These are phyloP conservation scores for Trichopus zeylanicus DNA, from an alignment of 116 monocot species.

Conservation along the genomic window DNA sequence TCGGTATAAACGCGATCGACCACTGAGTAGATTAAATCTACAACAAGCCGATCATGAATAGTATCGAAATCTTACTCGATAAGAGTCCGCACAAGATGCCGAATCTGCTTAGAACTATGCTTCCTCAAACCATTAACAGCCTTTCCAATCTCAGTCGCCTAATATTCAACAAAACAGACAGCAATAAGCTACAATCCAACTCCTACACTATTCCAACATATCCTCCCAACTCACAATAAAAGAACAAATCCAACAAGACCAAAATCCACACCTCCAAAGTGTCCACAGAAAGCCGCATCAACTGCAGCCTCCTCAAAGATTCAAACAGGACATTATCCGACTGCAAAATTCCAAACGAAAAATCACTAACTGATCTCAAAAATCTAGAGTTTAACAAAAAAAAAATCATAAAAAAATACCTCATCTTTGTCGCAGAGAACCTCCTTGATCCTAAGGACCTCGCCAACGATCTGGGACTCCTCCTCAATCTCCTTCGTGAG, in stretches of 20 bases:
- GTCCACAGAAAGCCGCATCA: conserved; percentile 51
- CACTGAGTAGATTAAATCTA: no score
- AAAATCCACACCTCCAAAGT: conserved; percentile 42
- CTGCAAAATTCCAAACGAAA: conserved; percentile 25
- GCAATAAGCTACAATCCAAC: neutral
- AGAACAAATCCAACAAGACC: no score
- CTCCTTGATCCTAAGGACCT: conserved; percentile 58
- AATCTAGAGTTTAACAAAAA: neutral
- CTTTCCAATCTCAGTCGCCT: conserved; percentile 63
- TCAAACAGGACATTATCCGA: conserved; percentile 49
- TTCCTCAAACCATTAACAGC: conserved; percentile 52
- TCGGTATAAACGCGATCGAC: no score
- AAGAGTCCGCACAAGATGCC: conserved; percentile 38
- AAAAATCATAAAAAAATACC: conserved; percentile 29
- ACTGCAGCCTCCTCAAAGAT: conserved; percentile 58
- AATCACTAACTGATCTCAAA: neutral
- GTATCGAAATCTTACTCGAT: conserved; percentile 49
- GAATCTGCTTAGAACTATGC: conserved; percentile 41
- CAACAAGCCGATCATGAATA: no score
- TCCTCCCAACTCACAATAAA: neutral
- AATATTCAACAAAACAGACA: neutral
- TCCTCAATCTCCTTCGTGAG: conserved; percentile 59
- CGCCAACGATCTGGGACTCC: conserved; percentile 39
- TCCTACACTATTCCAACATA: neutral
- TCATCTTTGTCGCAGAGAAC: conserved; percentile 23